phyloP scores from a whole-genome alignment of 768 basidiomycete genomes.

The Suillus discolor region DNA sequence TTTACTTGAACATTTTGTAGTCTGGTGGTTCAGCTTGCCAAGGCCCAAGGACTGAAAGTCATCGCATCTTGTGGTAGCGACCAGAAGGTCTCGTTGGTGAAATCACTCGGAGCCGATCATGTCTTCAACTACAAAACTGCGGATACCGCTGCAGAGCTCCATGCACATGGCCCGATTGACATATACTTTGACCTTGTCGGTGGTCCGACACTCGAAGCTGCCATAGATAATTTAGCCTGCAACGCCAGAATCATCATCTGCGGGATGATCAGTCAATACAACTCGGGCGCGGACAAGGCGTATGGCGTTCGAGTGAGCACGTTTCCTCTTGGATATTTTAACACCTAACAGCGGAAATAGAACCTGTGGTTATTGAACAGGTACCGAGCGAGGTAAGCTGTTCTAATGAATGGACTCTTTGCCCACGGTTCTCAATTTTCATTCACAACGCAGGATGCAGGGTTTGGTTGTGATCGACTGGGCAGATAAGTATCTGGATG shows the following conservation, averaged over 20 bases:
- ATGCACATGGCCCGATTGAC: conserved; percentile 58
- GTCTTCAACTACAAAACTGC: conserved; percentile 76
- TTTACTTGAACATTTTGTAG: conserved; percentile 25
- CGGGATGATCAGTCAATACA: conserved; percentile 11
- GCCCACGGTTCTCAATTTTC: background rate
- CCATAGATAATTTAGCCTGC: conserved; percentile 45
- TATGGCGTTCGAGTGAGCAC: conserved; percentile 20
- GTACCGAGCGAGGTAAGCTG: background rate
- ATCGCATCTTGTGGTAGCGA: conserved; percentile 74
- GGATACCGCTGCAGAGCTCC: conserved; percentile 51
- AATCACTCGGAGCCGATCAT: conserved; percentile 64
- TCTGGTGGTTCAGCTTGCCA: conserved; percentile 53
- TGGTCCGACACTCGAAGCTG: conserved; percentile 59
- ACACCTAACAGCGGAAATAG: background rate
- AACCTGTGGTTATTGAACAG: conserved; percentile 7
- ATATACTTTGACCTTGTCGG: conserved; percentile 59
- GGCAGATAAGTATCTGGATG: conserved; percentile 37
- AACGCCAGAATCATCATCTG: conserved; percentile 51
- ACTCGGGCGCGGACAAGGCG: conserved; percentile 31
- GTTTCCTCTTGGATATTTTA: background rate
- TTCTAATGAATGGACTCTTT: background rate
- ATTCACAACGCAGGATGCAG: conserved; percentile 3
- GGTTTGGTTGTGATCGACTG: conserved; percentile 9
- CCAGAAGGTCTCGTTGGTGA: conserved; percentile 69
- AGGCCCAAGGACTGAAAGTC: conserved; percentile 58